Evolutionary conservation across 148 eudicot species (phyloP).

Genomic region (Euryodendron excelsum): DNA sequence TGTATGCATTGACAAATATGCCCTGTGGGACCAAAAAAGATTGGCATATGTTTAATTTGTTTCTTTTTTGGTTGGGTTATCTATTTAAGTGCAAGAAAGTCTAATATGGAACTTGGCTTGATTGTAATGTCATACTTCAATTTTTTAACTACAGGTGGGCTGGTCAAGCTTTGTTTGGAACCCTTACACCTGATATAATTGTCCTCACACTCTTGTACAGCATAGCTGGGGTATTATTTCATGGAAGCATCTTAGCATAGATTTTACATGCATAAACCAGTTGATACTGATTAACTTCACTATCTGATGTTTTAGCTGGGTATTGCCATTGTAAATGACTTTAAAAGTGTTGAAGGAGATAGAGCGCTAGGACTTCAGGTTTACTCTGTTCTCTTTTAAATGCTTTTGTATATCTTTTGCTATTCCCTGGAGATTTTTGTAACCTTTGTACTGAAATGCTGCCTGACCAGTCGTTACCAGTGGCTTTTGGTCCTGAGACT

Average conservation of each 20-base stretch:
- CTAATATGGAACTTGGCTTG: neutral
- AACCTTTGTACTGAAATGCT: neutral
- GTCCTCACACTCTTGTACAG: constrained; percentile 93
- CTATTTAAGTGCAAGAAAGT: constrained; percentile 4
- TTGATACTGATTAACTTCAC: constrained; percentile 9
- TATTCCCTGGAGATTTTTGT: neutral
- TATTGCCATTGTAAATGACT: constrained; percentile 93
- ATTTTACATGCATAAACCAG: constrained; percentile 10
- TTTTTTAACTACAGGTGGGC: constrained; percentile 80
- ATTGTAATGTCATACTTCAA: neutral
- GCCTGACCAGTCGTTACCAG: constrained; percentile 80
- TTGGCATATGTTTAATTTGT: neutral
- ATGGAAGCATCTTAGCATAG: neutral
- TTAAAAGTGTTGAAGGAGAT: constrained; percentile 97
- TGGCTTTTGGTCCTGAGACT: constrained; percentile 87
- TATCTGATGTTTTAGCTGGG: constrained; percentile 56
- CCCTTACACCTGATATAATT: constrained; percentile 79
- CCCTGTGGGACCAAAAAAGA: neutral
- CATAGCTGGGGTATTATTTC: constrained; percentile 72
- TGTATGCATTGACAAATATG: too few species aligned
- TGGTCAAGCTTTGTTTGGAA: constrained; percentile 97
- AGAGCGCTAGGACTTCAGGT: constrained; percentile 93
- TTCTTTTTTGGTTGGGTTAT: neutral
- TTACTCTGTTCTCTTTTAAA: constrained; percentile 11
- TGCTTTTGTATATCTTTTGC: neutral